Evolutionary conservation across 495 filamentous ascomycete genomes (phyloP).

Genomic region (Echria macrotheca): DNA sequence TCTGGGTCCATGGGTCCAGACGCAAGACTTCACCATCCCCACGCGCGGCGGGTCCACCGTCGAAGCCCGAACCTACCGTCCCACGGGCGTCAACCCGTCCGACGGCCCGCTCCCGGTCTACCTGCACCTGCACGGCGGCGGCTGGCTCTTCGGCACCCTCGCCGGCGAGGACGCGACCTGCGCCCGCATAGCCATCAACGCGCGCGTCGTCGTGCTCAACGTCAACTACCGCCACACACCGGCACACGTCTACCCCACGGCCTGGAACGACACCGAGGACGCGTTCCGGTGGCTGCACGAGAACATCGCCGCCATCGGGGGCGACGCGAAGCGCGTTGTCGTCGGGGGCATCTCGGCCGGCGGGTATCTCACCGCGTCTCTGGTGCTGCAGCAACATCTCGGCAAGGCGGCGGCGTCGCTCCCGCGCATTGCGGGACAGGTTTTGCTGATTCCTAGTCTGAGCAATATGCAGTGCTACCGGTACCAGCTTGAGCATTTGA

Average conservation of each 20-base stretch:
- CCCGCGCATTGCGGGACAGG: constrained; percentile 34
- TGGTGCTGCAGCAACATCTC: constrained; percentile 31
- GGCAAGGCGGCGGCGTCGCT: constrained; percentile 12
- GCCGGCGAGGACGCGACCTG: constrained; percentile 19
- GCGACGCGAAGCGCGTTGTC: constrained; percentile 32
- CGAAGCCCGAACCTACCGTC: constrained; percentile 38
- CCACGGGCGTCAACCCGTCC: constrained; percentile 35
- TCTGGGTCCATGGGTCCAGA: constrained; percentile 23
- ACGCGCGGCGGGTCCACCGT: constrained; percentile 31
- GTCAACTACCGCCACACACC: constrained; percentile 46
- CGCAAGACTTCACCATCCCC: constrained; percentile 25
- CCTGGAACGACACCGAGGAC: constrained; percentile 43
- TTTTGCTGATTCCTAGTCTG: constrained; percentile 40
- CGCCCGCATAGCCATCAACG: constrained; percentile 28
- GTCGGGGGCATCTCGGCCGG: constrained; percentile 46
- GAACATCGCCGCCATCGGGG: constrained; percentile 27
- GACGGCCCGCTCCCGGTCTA: constrained; percentile 32
- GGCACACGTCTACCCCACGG: constrained; percentile 35
- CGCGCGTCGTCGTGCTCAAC: constrained; percentile 34
- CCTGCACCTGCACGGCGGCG: constrained; percentile 7
- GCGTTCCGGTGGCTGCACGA: constrained; percentile 43
- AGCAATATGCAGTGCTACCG: constrained; percentile 30
- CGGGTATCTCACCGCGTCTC: constrained; percentile 36
- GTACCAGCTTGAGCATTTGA: constrained; percentile 27
- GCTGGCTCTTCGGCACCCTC: constrained; percentile 29